These are phyloP conservation scores for Talaromyces sp. DNA, from an alignment of 2,329 filamentous ascomycete genomes.

Conservation along the genomic window DNA sequence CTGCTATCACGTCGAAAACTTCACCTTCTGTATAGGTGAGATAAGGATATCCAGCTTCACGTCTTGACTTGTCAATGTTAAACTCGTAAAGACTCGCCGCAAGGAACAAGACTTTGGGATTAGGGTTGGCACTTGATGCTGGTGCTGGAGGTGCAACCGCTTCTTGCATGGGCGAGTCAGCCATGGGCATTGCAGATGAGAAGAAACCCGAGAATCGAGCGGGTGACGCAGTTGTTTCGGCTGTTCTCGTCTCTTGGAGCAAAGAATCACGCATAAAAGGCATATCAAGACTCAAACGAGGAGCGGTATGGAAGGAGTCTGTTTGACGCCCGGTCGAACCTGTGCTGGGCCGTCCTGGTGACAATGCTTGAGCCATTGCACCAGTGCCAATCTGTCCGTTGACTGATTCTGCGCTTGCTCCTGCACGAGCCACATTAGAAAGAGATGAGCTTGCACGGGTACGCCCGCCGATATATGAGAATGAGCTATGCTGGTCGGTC, in stretches of 20 bases:
- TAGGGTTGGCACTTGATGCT: conserved; percentile 40
- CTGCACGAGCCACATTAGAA: conserved; percentile 43
- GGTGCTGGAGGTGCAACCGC: conserved; percentile 42
- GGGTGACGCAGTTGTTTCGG: conserved; percentile 36
- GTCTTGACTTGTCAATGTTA: conserved; percentile 87
- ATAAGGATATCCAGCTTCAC: conserved; percentile 93
- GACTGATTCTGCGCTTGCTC: conserved; percentile 56
- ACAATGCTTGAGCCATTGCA: conserved; percentile 47
- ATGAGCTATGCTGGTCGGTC: conserved; percentile 14
- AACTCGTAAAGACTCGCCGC: conserved; percentile 95
- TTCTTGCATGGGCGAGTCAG: conserved; percentile 56
- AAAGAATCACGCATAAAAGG: conserved; percentile 46
- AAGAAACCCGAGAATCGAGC: conserved; percentile 74
- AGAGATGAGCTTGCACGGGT: conserved; percentile 57
- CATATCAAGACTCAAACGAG: conserved; percentile 47
- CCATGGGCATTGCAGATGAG: conserved; percentile 80
- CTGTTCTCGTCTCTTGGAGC: conserved; percentile 29
- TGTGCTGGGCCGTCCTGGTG: conserved; percentile 51
- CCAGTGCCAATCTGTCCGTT: conserved; percentile 45
- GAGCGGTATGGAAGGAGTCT: conserved; percentile 41
- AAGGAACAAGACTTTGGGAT: conserved; percentile 74
- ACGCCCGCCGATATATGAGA: conserved; percentile 35
- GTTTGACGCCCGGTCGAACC: conserved; percentile 23
- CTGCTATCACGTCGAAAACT: conserved; percentile 89
- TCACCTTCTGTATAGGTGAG: conserved; percentile 93